These are phyloP conservation scores for Hymenoscyphus fructigenus DNA, from an alignment of 2,329 filamentous ascomycete genomes.

Conservation along the genomic window DNA sequence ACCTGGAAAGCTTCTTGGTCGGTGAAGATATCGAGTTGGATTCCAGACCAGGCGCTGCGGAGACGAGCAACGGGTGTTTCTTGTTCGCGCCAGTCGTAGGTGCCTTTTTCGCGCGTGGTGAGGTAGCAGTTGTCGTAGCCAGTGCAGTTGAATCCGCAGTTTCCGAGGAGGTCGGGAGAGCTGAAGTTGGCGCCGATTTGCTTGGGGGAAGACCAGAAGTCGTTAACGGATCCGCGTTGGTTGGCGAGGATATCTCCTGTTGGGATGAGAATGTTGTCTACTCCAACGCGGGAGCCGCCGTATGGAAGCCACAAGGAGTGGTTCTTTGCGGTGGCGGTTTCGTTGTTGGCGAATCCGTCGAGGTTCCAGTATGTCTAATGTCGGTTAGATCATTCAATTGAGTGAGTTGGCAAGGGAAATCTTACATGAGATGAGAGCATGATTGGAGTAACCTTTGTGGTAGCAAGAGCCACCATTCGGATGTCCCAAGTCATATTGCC, in stretches of 20 bases:
- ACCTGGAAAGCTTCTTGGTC: slow-evolving; percentile 89
- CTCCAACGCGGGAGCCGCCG: slow-evolving; percentile 65
- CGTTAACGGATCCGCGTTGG: slow-evolving; percentile 65
- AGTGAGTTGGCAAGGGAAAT: slow-evolving; percentile 5
- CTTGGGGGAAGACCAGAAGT: slow-evolving; percentile 82
- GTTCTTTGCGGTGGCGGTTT: slow-evolving; percentile 64
- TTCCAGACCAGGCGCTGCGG: slow-evolving; percentile 74
- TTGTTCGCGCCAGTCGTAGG: slow-evolving; percentile 62
- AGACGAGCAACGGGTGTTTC: slow-evolving; percentile 62
- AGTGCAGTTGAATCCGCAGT: slow-evolving; percentile 79
- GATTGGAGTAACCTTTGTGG: slow-evolving; percentile 76
- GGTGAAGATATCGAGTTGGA: slow-evolving; percentile 75
- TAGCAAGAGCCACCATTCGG: slow-evolving; percentile 68
- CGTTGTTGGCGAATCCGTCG: slow-evolving; percentile 73
- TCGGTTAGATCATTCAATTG: neutral
- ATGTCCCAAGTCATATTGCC: slow-evolving; percentile 67
- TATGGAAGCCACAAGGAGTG: slow-evolving; percentile 74
- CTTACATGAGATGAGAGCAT: slow-evolving; percentile 67
- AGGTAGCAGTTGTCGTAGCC: slow-evolving; percentile 78
- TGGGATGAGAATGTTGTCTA: slow-evolving; percentile 71
- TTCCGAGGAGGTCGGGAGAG: slow-evolving; percentile 60
- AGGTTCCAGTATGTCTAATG: slow-evolving; percentile 77
- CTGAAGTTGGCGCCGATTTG: slow-evolving; percentile 70
- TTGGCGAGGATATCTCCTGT: slow-evolving; percentile 75
- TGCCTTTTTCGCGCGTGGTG: slow-evolving; percentile 59